Conservation (phyloP, 2,329 filamentous ascomycete genomes). For the Aschersonia sp. region DNA sequence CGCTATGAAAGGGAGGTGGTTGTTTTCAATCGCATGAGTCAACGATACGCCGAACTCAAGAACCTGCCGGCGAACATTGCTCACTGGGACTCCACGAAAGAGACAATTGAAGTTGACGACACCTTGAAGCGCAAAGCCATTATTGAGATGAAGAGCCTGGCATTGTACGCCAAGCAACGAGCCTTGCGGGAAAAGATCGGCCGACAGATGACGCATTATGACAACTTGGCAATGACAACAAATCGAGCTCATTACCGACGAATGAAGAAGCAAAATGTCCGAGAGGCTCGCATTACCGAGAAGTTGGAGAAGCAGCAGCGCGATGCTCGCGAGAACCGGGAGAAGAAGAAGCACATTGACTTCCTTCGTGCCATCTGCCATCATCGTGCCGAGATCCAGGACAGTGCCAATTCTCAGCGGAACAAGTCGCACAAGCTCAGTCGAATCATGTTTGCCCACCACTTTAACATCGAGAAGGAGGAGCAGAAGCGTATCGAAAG, state of each 20-base stretch:
- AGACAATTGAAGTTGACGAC: slow-evolving; percentile 56
- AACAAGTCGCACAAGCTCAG: slow-evolving; percentile 74
- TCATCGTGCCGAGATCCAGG: slow-evolving; percentile 66
- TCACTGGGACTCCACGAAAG: slow-evolving; percentile 69
- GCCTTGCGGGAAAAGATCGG: slow-evolving; percentile 75
- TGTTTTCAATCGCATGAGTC: slow-evolving; percentile 77
- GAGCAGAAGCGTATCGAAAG: slow-evolving; percentile 97
- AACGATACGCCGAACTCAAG: slow-evolving; percentile 73
- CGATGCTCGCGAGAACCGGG: slow-evolving; percentile 84
- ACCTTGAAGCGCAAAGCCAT: slow-evolving; percentile 75
- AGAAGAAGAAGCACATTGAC: slow-evolving; percentile 94
- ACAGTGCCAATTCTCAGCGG: slow-evolving; percentile 50
- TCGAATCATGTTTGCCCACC: slow-evolving; percentile 75
- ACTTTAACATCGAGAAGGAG: slow-evolving; percentile 96
- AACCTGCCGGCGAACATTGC: slow-evolving; percentile 72
- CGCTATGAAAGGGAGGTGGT: slow-evolving; percentile 78
- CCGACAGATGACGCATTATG: slow-evolving; percentile 84
- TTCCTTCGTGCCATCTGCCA: slow-evolving; percentile 77
- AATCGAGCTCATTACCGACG: slow-evolving; percentile 83
- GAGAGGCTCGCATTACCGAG: slow-evolving; percentile 93
- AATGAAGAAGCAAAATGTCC: slow-evolving; percentile 92
- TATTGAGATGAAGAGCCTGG: slow-evolving; percentile 89
- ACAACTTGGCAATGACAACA: slow-evolving; percentile 93
- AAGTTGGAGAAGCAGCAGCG: slow-evolving; percentile 98
- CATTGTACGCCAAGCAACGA: slow-evolving; percentile 77